A percentile compares a stretch with the other conserved stretches of the same genome.
phyloP scores from a whole-genome alignment of 441 rosid species.

The Adansonia madagascariensis region DNA sequence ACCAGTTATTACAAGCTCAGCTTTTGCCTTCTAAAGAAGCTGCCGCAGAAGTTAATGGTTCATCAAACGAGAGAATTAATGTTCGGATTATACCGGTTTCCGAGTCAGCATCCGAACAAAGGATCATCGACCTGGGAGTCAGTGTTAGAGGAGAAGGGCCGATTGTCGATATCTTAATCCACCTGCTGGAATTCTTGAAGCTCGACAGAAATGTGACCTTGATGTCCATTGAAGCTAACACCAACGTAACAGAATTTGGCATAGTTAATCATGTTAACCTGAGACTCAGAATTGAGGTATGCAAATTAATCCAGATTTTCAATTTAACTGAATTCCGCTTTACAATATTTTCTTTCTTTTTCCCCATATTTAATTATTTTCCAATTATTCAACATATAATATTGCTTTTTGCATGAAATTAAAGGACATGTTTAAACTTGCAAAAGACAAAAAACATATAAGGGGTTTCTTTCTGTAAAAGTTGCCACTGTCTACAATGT shows the following conservation, averaged over 20 bases:
- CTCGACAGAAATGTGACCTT: conserved; percentile 21
- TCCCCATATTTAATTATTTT: no score
- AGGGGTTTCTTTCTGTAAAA: no score
- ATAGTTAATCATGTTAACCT: conserved; percentile 11
- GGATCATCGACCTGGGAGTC: conserved; percentile 5
- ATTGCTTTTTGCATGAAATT: no score
- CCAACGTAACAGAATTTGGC: not conserved
- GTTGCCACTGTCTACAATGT: no score
- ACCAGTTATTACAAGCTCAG: conserved; percentile 24
- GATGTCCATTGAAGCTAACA: conserved; percentile 23
- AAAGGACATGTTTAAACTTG: no score
- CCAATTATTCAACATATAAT: no score
- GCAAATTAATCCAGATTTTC: not conserved
- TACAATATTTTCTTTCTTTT: no score
- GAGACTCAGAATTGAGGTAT: conserved; percentile 23
- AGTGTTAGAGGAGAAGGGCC: conserved; percentile 19
- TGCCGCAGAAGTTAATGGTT: not conserved
- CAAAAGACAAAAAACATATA: no score
- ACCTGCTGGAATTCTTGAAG: conserved; percentile 22
- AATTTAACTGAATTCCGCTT: not conserved
- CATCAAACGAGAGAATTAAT: not conserved
- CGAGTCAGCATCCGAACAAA: conserved; percentile 23
- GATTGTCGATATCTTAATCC: conserved; percentile 16
- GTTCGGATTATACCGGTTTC: not conserved
- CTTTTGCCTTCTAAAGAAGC: conserved; percentile 23